Percentiles rank a stretch among this genome's conserved stretches.
phyloP scores from a whole-genome alignment of 805 yeast species.

The Starmerella potacharoeniae region DNA sequence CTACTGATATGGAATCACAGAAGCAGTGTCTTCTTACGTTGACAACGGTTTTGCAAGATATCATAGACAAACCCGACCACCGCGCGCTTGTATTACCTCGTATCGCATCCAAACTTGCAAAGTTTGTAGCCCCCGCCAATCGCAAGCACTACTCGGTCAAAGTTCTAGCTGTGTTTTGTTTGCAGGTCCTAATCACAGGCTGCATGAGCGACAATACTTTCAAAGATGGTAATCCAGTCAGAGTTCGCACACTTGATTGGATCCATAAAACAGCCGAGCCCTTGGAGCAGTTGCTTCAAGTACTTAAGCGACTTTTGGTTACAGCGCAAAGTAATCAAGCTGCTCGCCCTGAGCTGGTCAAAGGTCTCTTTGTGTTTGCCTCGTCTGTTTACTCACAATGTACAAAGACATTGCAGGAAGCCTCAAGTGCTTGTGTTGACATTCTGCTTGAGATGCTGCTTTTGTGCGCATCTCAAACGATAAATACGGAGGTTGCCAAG shows the following conservation, averaged over 20 bases:
- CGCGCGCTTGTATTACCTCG: constrained; percentile 18
- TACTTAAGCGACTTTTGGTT: constrained; percentile 1
- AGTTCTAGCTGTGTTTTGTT: constrained; percentile 6
- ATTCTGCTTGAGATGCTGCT: constrained; percentile 7
- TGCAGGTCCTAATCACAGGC: constrained; percentile 3
- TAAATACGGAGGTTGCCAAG: neutral
- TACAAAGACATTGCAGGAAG: neutral
- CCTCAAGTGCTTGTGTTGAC: neutral
- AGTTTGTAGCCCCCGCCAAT: constrained; percentile 10
- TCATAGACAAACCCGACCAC: constrained; percentile 13
- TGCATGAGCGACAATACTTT: constrained; percentile 2
- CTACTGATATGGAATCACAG: constrained; percentile 17
- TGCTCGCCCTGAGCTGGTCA: constrained; percentile 7
- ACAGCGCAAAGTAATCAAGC: neutral
- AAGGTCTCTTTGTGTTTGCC: constrained; percentile 5
- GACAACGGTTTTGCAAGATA: constrained; percentile 1
- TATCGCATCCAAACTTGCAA: constrained; percentile 16
- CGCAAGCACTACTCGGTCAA: constrained; percentile 15
- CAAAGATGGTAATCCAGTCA: neutral
- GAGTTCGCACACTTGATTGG: constrained; percentile 11
- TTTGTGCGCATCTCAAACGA: constrained; percentile 6
- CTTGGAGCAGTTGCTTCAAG: constrained; percentile 1
- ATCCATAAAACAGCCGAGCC: constrained; percentile 3
- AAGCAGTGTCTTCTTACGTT: constrained; percentile 19
- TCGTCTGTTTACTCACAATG: neutral